Evolutionary conservation across 257 asterid species (phyloP), one percentile per base, ranked within the genome.

Genomic region (Salvia rosmarinus): DNA sequence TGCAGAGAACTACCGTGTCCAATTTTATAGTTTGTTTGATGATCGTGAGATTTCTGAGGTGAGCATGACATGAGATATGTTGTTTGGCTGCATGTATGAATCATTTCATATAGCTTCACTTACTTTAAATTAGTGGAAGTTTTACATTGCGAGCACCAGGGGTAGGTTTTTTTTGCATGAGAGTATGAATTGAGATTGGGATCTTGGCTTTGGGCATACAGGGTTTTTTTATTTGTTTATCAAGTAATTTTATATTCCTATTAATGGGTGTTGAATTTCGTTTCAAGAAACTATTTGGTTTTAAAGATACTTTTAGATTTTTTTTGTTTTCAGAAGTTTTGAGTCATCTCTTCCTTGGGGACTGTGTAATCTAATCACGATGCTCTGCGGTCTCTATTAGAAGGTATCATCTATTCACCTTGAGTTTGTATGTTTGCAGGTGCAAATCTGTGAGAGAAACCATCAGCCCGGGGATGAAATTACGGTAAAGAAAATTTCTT

Each of bases 1-100:
- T 54, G 80, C 99, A 5, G 98, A 95, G 78, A 89, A 90, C 76
- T 91, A 88, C 82, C 77, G 96, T 60, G 77, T 95, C 74, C 99
- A 95, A 75, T 64, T 91, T 68, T 95, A 88, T 79, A 88, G 88
- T 79, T 79, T 95, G 81, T 82, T 85, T 75, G 78, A 88, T 87
- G 99, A 95, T 78, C 88, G 93, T 59, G 99, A 91, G 84, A 81
- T 88, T 74, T 85, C 95, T 30, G 89, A 89, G 98, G 99, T 93
- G 73, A 83, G 87, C 52, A 61, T n/a, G 51, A 56, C 42, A 37
- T 43, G 47, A 12, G 62, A 40, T 9, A 75, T 56, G 63, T 60
- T 72, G 13, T 42, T 59, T 58, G 64, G 55, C 46, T 37, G 46
- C 47, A 44, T 49, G 8, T 66, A 60, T 64, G 40, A 50, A 44